Conservation (phyloP, 2,329 filamentous ascomycete genomes). For the Fusarium neocosmosporiellum region DNA sequence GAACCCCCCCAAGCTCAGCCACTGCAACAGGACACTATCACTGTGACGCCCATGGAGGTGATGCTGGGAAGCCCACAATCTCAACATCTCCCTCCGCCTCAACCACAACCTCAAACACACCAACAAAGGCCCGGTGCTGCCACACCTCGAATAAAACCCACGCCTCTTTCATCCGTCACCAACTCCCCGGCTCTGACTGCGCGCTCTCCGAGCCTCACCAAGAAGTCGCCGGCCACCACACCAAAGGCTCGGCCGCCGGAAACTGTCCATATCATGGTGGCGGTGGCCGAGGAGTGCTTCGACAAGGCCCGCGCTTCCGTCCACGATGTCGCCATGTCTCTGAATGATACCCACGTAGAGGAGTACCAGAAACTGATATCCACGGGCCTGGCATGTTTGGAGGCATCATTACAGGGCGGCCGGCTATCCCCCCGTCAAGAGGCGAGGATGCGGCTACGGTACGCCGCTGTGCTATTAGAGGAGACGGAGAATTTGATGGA, state of each 20-base stretch:
- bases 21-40: conserved; percentile 22
- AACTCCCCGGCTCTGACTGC: conserved; percentile 56
- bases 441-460: conserved; percentile 75
- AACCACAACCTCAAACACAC: conserved; percentile 28
- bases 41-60: conserved; percentile 42
- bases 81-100: conserved; percentile 10
- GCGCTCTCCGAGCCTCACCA: conserved; percentile 54
- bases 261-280: conserved; percentile 70
- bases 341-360: conserved; percentile 60
- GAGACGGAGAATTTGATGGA: conserved; percentile 82
- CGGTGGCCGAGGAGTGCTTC: conserved; percentile 82
- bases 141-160: conserved; percentile 48
- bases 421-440: conserved; percentile 73
- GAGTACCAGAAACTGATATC: conserved; percentile 79
- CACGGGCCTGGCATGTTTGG: conserved; percentile 78
- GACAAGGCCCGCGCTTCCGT: conserved; percentile 69
- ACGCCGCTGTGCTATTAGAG: conserved; percentile 76
- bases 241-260: conserved; percentile 58
- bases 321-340: conserved; percentile 56
- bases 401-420: conserved; percentile 72
- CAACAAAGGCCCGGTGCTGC: conserved; percentile 37
- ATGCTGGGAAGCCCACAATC: conserved; percentile 36
- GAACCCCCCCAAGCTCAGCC: conserved; percentile 26
- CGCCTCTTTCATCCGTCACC: conserved; percentile 53
- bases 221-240: conserved; percentile 55